Percentiles rank a stretch among this genome's conserved stretches.
phyloP scores from a whole-genome alignment of 306 rosid genomes.

The Gynostemma pentaphyllum region DNA sequence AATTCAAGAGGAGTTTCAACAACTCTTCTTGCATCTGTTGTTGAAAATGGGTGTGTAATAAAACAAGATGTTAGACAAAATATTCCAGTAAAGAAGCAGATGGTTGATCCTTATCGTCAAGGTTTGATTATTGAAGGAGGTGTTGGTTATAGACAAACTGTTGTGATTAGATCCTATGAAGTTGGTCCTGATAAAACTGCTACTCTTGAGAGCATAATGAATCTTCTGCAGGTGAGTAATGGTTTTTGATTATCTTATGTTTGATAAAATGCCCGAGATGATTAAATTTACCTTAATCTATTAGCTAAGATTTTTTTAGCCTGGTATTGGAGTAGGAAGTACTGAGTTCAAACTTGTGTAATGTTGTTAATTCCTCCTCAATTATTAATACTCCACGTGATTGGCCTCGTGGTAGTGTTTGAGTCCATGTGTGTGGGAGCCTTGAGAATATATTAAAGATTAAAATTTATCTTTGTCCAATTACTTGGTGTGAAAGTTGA shows the following conservation, averaged over 20 bases:
- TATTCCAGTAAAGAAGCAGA: slow-evolving; percentile 72
- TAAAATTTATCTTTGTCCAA: no score
- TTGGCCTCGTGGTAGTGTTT: no score
- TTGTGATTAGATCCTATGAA: slow-evolving; percentile 80
- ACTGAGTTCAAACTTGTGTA: no score
- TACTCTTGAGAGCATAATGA: slow-evolving; percentile 72
- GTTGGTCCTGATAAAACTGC: slow-evolving; percentile 92
- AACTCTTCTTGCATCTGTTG: slow-evolving; percentile 17
- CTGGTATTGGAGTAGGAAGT: no score
- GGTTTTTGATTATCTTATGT: neutral
- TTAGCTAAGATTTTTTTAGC: no score
- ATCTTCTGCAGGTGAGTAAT: slow-evolving; percentile 64
- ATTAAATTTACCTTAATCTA: no score
- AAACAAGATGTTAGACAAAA: slow-evolving; percentile 35
- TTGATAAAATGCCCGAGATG: neutral
- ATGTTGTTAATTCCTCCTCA: no score
- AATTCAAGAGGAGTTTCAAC: slow-evolving; percentile 25
- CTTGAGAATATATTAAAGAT: no score
- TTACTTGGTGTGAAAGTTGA: no score
- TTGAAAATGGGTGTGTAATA: slow-evolving; percentile 23
- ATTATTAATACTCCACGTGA: no score
- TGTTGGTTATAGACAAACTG: slow-evolving; percentile 75
- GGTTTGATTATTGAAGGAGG: slow-evolving; percentile 66
- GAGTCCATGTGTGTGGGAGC: no score
- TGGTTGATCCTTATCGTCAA: slow-evolving; percentile 66